These are phyloP conservation scores for Pichia norvegensis DNA, from an alignment of 1,139 yeast species.

Conservation along the genomic window DNA sequence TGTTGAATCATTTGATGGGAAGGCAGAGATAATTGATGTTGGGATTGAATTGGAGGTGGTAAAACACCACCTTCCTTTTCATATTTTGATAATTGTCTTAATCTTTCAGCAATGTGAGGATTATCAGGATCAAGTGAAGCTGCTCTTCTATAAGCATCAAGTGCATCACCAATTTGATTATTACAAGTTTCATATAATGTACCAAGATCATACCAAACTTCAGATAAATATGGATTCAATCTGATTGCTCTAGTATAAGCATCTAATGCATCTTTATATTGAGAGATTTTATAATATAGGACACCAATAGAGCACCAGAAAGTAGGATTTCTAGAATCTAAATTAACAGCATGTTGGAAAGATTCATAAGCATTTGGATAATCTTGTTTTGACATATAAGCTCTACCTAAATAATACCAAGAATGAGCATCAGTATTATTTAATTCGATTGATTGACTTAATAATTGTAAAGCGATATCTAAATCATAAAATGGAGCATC, in stretches of 20 bases:
- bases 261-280: constrained; percentile 92
- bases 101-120: constrained; percentile 86
- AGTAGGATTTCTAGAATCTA: constrained; percentile 94
- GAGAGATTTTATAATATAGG: constrained; percentile 88
- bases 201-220: constrained; percentile 98
- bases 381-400: constrained; percentile 92
- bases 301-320: constrained; percentile 99
- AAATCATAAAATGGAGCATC: constrained; percentile 66
- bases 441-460: constrained; percentile 80
- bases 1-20: constrained; percentile 29
- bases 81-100: constrained; percentile 72
- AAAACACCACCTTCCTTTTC: constrained; percentile 69
- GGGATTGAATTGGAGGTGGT: constrained; percentile 56
- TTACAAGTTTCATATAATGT: constrained; percentile 95
- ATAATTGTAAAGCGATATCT: constrained; percentile 71
- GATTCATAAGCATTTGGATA: constrained; percentile 96
- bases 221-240: constrained; percentile 89
- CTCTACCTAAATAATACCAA: constrained; percentile 94
- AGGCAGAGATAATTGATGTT: constrained; percentile 31
- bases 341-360: constrained; percentile 95
- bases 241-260: constrained; percentile 96
- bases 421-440: constrained; percentile 91
- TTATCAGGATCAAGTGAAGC: constrained; percentile 91
- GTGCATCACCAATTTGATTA: constrained; percentile 88
- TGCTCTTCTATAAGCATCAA: constrained; percentile 95